Evolutionary conservation across 108 stramenopile genomes (phyloP).

Genomic region (Poteriospumella lacustris): DNA sequence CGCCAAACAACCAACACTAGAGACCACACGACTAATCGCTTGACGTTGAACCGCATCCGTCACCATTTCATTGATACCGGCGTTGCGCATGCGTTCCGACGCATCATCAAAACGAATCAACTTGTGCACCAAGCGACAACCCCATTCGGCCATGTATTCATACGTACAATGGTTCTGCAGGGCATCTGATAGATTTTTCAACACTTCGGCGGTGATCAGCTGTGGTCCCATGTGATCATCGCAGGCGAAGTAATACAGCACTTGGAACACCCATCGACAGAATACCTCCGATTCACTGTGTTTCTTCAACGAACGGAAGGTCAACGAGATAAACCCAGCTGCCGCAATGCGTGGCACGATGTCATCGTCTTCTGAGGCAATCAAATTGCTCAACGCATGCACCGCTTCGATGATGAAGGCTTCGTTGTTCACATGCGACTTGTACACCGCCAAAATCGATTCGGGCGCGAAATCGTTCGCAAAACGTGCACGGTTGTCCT

Average conservation of each 20-base stretch:
- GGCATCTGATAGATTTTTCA: not conserved
- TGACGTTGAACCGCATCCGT: not conserved
- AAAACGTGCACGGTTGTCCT: not conserved
- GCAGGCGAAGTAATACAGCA: not conserved
- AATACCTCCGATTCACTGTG: not conserved
- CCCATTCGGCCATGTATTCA: constrained; percentile 12
- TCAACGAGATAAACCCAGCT: not conserved
- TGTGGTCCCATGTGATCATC: not conserved
- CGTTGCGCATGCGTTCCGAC: not conserved
- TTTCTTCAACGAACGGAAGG: not conserved
- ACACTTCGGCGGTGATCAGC: not conserved
- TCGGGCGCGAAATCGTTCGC: not conserved
- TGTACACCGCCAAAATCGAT: constrained; percentile 3
- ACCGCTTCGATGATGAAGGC: not conserved
- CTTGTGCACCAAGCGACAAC: not conserved
- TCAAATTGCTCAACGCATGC: not conserved
- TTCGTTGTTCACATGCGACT: not conserved
- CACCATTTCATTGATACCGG: not conserved
- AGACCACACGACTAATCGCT: not conserved
- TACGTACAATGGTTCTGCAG: not conserved
- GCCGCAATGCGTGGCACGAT: not conserved
- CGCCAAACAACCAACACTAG: not conserved
- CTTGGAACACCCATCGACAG: not conserved
- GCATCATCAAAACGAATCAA: not conserved
- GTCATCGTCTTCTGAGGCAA: not conserved